Conservation (phyloP, 108 stramenopile genomes). For the Nitzschia sp. region DNA sequence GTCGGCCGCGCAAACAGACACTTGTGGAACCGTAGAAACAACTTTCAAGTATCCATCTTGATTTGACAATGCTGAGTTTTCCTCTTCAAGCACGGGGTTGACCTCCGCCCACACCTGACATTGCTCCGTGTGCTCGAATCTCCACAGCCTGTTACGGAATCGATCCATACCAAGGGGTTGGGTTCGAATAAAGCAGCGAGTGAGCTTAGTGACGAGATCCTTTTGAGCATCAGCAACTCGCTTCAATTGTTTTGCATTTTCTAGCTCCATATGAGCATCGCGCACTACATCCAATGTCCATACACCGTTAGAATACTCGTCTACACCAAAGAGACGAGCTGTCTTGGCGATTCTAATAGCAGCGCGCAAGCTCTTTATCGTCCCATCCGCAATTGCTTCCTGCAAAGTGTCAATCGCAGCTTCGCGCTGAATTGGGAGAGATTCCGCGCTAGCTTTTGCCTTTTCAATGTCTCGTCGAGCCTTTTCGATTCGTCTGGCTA, state of each 20-base stretch:
- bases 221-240: constrained; percentile 83
- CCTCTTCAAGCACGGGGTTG: constrained; percentile 27
- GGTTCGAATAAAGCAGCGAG: constrained; percentile 83
- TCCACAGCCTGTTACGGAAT: constrained; percentile 69
- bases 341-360: constrained; percentile 77
- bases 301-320: constrained; percentile 73
- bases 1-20: constrained; percentile 59
- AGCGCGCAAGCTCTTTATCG: constrained; percentile 74
- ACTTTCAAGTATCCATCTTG: constrained; percentile 42
- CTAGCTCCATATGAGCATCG: constrained; percentile 82
- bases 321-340: constrained; percentile 66
- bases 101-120: constrained; percentile 81
- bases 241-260: constrained; percentile 75
- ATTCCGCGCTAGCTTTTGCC: constrained; percentile 37
- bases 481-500: constrained; percentile 48
- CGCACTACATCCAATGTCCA: constrained; percentile 79
- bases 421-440: constrained; percentile 49
- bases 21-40: constrained; percentile 22
- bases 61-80: constrained; percentile 3
- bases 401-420: constrained; percentile 60
- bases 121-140: constrained; percentile 72
- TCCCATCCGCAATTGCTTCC: constrained; percentile 88
- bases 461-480: constrained; percentile 62
- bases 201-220: constrained; percentile 79
- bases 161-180: constrained; percentile 76